Conservation (phyloP, 139 green algal genomes). For the Chlamydomonas sphaeroides region DNA sequence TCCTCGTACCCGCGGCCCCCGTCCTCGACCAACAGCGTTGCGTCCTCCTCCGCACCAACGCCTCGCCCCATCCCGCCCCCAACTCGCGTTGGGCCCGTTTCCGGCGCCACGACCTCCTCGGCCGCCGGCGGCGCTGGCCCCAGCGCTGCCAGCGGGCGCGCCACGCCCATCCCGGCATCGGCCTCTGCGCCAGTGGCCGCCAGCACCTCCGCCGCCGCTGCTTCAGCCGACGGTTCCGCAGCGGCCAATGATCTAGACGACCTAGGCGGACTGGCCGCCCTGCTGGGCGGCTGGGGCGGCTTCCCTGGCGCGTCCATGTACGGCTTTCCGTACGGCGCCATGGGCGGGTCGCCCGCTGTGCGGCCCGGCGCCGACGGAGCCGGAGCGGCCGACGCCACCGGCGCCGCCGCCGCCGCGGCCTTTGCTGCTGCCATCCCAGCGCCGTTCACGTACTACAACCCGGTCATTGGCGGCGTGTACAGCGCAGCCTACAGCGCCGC, state of each 20-base stretch:
- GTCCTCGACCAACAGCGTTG: too few species aligned
- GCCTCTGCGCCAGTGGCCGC: not conserved
- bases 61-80: not conserved
- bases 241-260: too few species aligned
- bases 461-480: conserved; percentile 54
- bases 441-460: conserved; percentile 43
- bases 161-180: not conserved
- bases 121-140: too few species aligned
- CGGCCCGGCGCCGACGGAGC: too few species aligned
- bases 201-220: not conserved
- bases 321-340: too few species aligned
- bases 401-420: too few species aligned
- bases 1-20: not conserved
- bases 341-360: too few species aligned
- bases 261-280: too few species aligned
- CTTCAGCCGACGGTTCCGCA: not conserved
- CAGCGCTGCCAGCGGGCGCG: too few species aligned
- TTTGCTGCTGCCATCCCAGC: not conserved
- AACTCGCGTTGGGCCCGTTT: not conserved
- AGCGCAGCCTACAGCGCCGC: conserved; percentile 65
- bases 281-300: too few species aligned
- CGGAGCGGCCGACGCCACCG: too few species aligned
- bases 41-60: not conserved
- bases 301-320: too few species aligned
- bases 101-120: not conserved